Evolutionary conservation across 2,329 filamentous ascomycete genomes (phyloP).

Genomic region (Xylaria sp.): DNA sequence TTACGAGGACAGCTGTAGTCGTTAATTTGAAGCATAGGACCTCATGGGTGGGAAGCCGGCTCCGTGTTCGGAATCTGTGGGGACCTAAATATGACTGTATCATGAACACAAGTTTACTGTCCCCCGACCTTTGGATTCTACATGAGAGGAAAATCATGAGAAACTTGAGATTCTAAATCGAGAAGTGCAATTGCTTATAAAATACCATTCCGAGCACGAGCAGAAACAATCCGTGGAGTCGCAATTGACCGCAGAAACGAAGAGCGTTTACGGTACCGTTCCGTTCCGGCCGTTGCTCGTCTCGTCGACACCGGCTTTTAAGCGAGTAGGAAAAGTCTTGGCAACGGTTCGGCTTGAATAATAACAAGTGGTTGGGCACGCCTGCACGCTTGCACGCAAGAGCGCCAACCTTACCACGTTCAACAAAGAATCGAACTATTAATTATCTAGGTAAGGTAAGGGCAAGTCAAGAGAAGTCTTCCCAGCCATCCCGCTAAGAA

Average conservation of each 20-base stretch:
- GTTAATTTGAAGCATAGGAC: not conserved
- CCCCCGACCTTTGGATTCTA: too few relatives aligned
- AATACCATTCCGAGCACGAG: too few relatives aligned
- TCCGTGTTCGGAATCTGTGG: too few relatives aligned
- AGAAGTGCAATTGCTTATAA: too few relatives aligned
- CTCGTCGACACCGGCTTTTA: not conserved
- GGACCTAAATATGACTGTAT: too few relatives aligned
- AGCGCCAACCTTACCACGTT: not conserved
- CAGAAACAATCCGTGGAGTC: not conserved
- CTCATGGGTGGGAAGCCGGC: not conserved
- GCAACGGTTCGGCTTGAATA: not conserved
- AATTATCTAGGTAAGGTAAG: not conserved
- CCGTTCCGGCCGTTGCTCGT: not conserved
- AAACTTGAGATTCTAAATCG: too few relatives aligned
- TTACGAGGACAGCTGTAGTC: not conserved
- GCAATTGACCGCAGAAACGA: not conserved
- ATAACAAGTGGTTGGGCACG: slow-evolving; percentile 2
- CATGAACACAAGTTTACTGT: too few relatives aligned
- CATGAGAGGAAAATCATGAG: too few relatives aligned
- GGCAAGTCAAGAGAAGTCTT: too few relatives aligned
- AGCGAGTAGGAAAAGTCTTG: slow-evolving; percentile 5
- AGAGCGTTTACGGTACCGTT: not conserved
- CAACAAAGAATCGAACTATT: not conserved
- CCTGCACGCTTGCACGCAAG: not conserved
- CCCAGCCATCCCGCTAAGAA: too few relatives aligned